These are phyloP conservation scores for Psidium friedrichsthalianum DNA, from an alignment of 345 rosid genomes.

Conservation along the genomic window DNA sequence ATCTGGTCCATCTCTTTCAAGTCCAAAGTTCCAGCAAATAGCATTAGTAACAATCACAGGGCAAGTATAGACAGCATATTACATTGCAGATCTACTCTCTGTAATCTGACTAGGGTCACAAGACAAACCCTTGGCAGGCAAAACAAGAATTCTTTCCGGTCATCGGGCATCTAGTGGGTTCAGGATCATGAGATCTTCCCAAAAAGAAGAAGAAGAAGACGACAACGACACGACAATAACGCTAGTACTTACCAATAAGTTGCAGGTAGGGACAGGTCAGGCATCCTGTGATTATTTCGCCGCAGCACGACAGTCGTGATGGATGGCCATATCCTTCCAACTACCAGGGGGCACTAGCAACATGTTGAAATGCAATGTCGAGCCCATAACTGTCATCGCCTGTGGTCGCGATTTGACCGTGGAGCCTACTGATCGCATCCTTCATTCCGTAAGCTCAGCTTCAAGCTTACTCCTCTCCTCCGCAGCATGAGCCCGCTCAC, in stretches of 20 bases:
- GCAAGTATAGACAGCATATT: background rate
- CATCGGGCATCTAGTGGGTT: background rate
- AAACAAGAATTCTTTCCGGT: background rate
- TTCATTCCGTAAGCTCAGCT: slow-evolving; percentile 8
- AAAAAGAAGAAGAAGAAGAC: background rate
- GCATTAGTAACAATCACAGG: background rate
- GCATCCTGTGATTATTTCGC: background rate
- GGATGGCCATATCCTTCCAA: background rate
- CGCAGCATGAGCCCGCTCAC: slow-evolving; percentile 8
- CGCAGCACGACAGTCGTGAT: background rate
- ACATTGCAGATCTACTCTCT: background rate
- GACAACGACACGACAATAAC: background rate
- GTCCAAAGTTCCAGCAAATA: background rate
- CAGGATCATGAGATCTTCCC: background rate
- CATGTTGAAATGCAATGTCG: slow-evolving; percentile 17
- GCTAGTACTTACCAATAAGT: background rate
- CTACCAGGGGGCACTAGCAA: slow-evolving; percentile 24
- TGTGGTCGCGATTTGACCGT: slow-evolving; percentile 13
- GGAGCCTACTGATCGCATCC: slow-evolving; percentile 13
- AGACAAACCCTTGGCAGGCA: background rate
- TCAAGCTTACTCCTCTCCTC: slow-evolving; percentile 22
- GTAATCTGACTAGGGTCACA: background rate
- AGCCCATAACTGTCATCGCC: slow-evolving; percentile 10
- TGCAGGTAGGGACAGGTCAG: background rate
- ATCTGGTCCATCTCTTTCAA: background rate